Base-by-base conservation (phyloP, 257 asterid genomes). In the Cordia subcordata region DNA sequence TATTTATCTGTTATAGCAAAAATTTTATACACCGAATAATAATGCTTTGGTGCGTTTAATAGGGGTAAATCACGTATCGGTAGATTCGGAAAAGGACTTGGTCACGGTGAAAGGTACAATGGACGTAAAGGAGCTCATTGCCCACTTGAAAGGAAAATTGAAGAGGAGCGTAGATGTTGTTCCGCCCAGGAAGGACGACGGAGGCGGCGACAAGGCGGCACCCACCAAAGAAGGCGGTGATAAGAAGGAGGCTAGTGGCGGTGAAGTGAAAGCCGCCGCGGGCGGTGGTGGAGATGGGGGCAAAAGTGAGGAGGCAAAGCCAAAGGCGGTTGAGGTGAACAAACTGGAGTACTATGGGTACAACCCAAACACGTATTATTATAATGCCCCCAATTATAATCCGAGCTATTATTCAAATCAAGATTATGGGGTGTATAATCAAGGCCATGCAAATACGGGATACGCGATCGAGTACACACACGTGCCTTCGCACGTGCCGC, bases 81-180 rank as follows among this genome's bases (percentile, higher is more conserved):
- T 81, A 0, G 90, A 92, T 72, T 38, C 78, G 4, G 57, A 68
- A 32, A 88, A 86, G 67, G 97, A 86, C 65, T 67, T 86, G 75
- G 89, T 92, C 63, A 76, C 84, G 11, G 86, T 82, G 1, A 82
- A 62, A 6, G 99, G 99, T 20, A 81, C 86, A 3, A 86, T 88
- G 99, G 81, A 86, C 55, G 72, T 68, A 17, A 88, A 82, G 66
- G 95, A 88, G 33, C 82, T 92, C 22, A 61, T 71, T 0, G 50
- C 83, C 0, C 82, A 76, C 62, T 77, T 92, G 72, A 80, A 85
- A 66, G 94, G 84, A 45, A 92, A 88, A 66, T 71, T 86, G 8
- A 89, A 74, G 66, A 61, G 77, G 55, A 14, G 49, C 1, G 70
- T 92, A 4, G 97, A 88, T 21, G n/a, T 88, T 13, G 69, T 84